These are phyloP conservation scores for Neonectria punicea DNA, from an alignment of 2,329 filamentous ascomycete species.

Conservation along the genomic window DNA sequence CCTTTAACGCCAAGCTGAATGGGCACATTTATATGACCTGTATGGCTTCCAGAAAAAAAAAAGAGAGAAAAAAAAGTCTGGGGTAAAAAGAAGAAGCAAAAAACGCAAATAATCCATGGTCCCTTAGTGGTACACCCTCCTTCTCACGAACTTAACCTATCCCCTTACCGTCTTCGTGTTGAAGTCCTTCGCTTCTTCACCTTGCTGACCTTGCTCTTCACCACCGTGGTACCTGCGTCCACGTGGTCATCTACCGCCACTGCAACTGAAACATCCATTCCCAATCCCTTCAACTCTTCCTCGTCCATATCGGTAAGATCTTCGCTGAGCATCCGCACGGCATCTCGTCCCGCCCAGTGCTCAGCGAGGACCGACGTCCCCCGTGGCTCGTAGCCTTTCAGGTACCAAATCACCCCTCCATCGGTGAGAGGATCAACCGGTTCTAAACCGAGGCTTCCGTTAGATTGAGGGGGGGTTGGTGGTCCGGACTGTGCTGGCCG, in stretches of 20 bases:
- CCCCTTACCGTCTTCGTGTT: slow-evolving; percentile 46
- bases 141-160: slow-evolving; percentile 1
- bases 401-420: slow-evolving; percentile 90
- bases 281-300: slow-evolving; percentile 81
- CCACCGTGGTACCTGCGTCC: slow-evolving; percentile 31
- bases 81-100: slow-evolving; percentile 8
- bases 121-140: slow-evolving; percentile 27
- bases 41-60: slow-evolving; percentile 32
- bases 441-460: slow-evolving; percentile 64
- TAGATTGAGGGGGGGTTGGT: slow-evolving; percentile 75
- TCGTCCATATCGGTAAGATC: slow-evolving; percentile 93
- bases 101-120: slow-evolving; percentile 21
- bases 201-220: slow-evolving; percentile 45
- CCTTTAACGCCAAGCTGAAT: slow-evolving; percentile 43
- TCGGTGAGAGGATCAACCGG: slow-evolving; percentile 67
- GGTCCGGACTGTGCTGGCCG: slow-evolving; percentile 55
- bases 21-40: slow-evolving; percentile 32
- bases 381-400: slow-evolving; percentile 79
- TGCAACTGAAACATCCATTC: slow-evolving; percentile 54
- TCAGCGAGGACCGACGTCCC: slow-evolving; percentile 85
- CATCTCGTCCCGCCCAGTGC: slow-evolving; percentile 72
- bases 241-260: slow-evolving; percentile 41
- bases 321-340: slow-evolving; percentile 77
- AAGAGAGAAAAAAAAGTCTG: background rate
- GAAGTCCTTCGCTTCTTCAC: slow-evolving; percentile 50